phyloP scores from a whole-genome alignment of 2,329 filamentous ascomycete species.

The Colletotrichum musicola region DNA sequence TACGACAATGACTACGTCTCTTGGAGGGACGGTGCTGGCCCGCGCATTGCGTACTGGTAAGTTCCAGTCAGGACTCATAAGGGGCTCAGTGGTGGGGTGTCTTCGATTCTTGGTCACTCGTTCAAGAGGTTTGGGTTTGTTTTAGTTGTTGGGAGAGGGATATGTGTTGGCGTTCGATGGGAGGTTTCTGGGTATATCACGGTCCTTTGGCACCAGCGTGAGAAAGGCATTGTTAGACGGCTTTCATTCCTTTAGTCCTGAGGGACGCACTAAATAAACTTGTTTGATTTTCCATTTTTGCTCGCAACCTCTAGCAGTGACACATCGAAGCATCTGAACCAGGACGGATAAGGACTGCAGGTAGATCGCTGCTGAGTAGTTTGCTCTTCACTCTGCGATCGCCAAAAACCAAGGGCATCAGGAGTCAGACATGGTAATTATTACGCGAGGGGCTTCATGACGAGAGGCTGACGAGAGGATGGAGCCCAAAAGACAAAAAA shows the following conservation, averaged over 20 bases:
- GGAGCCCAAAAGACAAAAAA: no score
- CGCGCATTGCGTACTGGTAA: constrained; percentile 36
- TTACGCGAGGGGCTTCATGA: background rate
- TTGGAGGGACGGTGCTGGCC: constrained; percentile 25
- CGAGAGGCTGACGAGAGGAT: no score
- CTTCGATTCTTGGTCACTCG: constrained; percentile 14
- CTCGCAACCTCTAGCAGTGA: background rate
- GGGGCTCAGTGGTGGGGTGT: background rate
- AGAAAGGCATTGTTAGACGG: background rate
- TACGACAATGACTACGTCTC: constrained; percentile 36
- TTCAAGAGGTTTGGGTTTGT: background rate
- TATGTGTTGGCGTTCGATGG: background rate
- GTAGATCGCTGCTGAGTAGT: no score
- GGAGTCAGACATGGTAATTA: background rate
- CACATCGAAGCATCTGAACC: background rate
- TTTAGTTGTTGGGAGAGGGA: background rate
- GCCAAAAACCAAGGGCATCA: no score
- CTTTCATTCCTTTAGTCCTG: background rate
- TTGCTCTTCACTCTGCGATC: no score
- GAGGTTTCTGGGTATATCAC: background rate
- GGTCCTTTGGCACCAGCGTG: constrained; percentile 1
- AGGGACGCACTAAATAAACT: background rate
- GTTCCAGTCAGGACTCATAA: background rate
- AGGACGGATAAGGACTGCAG: no score
- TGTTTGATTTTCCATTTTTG: background rate